Evolutionary conservation across 768 basidiomycete species (phyloP).

Genomic region (Lepiota venenata): DNA sequence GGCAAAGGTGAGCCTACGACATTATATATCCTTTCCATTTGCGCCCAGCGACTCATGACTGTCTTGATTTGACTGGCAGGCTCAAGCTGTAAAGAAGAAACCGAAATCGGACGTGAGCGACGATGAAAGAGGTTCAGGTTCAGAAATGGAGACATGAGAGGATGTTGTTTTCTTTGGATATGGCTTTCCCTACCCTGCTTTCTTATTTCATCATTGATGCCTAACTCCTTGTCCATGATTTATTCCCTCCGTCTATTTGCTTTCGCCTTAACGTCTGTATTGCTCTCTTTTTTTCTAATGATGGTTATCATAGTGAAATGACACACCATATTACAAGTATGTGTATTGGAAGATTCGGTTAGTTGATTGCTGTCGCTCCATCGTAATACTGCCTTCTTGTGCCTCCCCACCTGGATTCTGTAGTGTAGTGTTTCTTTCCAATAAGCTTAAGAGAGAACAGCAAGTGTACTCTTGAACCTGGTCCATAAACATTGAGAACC

Average conservation of each 20-base stretch:
- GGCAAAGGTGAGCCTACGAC: neutral
- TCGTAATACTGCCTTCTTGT: too few relatives aligned
- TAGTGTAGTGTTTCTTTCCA: too few relatives aligned
- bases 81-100: neutral
- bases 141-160: slow-evolving; percentile 8
- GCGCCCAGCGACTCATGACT: too few relatives aligned
- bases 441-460: too few relatives aligned
- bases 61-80: neutral
- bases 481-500: too few relatives aligned
- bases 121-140: neutral
- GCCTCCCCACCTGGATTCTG: too few relatives aligned
- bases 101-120: neutral
- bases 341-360: too few relatives aligned
- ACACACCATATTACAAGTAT: too few relatives aligned
- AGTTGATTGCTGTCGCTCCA: too few relatives aligned
- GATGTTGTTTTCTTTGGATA: neutral
- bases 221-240: neutral
- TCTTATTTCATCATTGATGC: neutral
- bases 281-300: neutral
- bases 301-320: neutral
- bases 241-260: neutral
- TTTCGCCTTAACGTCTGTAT: neutral
- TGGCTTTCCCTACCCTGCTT: neutral
- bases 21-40: too few relatives aligned
- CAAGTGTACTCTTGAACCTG: too few relatives aligned